phyloP scores from a whole-genome alignment of 2,329 filamentous ascomycete species.

The Neonectria punicea region DNA sequence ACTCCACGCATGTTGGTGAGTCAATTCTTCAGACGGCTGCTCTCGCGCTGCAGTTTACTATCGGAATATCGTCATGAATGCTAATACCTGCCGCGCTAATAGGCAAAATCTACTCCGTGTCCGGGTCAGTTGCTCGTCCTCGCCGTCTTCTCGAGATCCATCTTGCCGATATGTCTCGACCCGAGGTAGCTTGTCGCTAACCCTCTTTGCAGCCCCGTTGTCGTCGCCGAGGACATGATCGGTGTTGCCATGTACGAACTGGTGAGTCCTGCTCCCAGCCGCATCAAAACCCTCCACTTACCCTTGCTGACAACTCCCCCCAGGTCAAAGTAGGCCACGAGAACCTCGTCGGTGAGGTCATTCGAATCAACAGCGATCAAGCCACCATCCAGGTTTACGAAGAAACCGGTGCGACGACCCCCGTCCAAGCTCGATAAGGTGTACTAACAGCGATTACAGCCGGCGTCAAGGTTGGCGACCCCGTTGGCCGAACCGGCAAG shows the following conservation, averaged over 20 bases:
- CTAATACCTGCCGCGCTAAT: constrained; percentile 36
- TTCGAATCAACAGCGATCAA: constrained; percentile 95
- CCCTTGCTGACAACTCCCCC: constrained; percentile 23
- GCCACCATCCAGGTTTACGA: constrained; percentile 99
- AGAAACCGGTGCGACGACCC: constrained; percentile 80
- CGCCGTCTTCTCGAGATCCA: constrained; percentile 13
- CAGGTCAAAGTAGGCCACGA: constrained; percentile 93
- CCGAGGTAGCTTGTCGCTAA: constrained; percentile 44
- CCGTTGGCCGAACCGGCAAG: constrained; percentile 90
- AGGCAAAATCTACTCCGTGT: constrained; percentile 72
- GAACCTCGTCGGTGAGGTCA: constrained; percentile 94
- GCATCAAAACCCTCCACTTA: constrained; percentile 11
- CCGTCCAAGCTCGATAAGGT: constrained; percentile 11
- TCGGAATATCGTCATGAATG: constrained; percentile 30
- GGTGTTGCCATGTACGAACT: constrained; percentile 99
- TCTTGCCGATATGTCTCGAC: constrained; percentile 16
- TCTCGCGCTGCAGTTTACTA: constrained; percentile 10
- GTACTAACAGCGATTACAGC: constrained; percentile 62
- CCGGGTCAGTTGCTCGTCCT: constrained; percentile 61
- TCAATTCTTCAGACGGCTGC: constrained; percentile 7
- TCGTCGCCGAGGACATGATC: constrained; percentile 97
- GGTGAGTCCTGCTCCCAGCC: constrained; percentile 61
- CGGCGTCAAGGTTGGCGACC: constrained; percentile 95
- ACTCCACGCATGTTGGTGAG: constrained; percentile 55
- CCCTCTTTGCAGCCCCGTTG: constrained; percentile 74